Evolutionary conservation across 1,139 yeast species (phyloP).

Genomic region (Saccharomyces hybrid): DNA sequence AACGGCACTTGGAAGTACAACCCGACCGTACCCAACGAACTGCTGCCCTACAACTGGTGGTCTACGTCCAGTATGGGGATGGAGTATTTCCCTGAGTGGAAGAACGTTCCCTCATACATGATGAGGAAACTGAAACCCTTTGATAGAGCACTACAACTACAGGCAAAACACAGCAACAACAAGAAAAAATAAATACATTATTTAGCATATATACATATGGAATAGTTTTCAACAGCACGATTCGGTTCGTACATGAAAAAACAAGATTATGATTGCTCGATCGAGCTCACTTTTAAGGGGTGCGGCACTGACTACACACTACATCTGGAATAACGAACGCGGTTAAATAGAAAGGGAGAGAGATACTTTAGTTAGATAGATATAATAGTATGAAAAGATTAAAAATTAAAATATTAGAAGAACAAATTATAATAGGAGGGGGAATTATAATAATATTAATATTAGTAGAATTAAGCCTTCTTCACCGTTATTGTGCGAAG

Average conservation of each 20-base stretch:
- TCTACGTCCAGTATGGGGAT: slow-evolving; percentile 26
- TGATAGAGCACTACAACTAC: slow-evolving; percentile 9
- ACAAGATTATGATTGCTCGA: background rate
- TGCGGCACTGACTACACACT: too few relatives aligned
- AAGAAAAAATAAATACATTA: background rate
- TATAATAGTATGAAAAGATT: background rate
- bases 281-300: too few relatives aligned
- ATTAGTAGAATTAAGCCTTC: background rate
- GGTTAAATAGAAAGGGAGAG: background rate
- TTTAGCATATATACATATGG: background rate
- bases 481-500: background rate
- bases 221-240: background rate
- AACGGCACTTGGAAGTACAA: slow-evolving; percentile 28
- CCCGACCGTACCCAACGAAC: slow-evolving; percentile 19
- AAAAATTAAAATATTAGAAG: slow-evolving; percentile 1
- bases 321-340: too few relatives aligned
- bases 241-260: background rate
- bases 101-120: slow-evolving; percentile 21
- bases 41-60: slow-evolving; percentile 26
- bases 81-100: slow-evolving; percentile 31
- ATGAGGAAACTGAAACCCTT: slow-evolving; percentile 24
- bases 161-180: background rate
- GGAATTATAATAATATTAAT: background rate
- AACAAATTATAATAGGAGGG: background rate
- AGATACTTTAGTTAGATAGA: background rate